A percentile compares a stretch with the other conserved stretches of the same genome.
Conservation (phyloP, 2,329 filamentous ascomycete species). For the Pseudogymnoascus sp. region DNA sequence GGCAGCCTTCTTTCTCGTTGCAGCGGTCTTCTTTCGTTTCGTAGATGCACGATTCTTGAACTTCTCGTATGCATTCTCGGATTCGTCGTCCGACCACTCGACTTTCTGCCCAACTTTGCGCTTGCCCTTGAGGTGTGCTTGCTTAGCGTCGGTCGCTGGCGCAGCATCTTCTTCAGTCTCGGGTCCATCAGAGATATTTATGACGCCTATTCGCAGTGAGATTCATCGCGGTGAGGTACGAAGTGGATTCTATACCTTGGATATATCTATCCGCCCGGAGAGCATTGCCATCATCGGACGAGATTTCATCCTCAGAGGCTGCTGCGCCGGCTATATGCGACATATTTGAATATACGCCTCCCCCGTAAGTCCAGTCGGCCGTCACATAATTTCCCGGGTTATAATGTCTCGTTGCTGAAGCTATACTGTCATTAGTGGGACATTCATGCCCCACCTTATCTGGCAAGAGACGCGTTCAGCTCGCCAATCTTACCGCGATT, state of each 20-base stretch:
- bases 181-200: not conserved
- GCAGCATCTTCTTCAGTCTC: not conserved
- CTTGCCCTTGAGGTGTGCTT: constrained; percentile 17
- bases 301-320: not conserved
- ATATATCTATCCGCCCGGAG: not conserved
- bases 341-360: constrained; percentile 1
- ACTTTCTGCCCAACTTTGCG: constrained; percentile 30
- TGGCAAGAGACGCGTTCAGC: not conserved
- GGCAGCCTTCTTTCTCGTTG: constrained; percentile 37
- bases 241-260: not conserved
- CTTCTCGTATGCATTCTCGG: constrained; percentile 51
- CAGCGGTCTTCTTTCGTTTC: constrained; percentile 43
- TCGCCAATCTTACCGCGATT: not conserved
- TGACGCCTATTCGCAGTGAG: not conserved
- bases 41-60: constrained; percentile 51
- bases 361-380: too few relatives aligned
- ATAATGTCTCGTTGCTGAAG: not conserved
- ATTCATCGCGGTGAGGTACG: not conserved
- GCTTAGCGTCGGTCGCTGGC: not conserved
- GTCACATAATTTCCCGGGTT: not conserved
- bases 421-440: not conserved
- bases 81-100: constrained; percentile 49
- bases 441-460: not conserved
- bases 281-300: not conserved
- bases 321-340: not conserved